phyloP scores from a whole-genome alignment of 2,329 filamentous ascomycete genomes.

The Blastomyces emzantsi region DNA sequence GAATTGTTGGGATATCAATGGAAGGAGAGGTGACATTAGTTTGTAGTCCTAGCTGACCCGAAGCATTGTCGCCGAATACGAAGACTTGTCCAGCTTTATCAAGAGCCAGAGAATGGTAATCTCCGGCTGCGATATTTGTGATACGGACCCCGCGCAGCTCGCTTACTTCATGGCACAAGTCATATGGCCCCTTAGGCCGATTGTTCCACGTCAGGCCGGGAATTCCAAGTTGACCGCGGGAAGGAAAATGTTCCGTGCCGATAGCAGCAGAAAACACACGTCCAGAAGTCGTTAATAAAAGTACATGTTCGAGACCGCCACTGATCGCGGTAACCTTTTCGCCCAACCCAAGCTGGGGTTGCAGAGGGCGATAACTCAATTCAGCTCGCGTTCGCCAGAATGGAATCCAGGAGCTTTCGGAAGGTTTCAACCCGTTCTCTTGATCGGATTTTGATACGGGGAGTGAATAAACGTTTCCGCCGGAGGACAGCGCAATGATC shows the following conservation, averaged over 20 bases:
- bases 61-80: conserved; percentile 81
- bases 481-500: conserved; percentile 66
- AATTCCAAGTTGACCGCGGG: conserved; percentile 77
- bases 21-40: conserved; percentile 52
- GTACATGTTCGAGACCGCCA: conserved; percentile 73
- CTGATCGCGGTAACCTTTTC: conserved; percentile 68
- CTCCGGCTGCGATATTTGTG: conserved; percentile 68
- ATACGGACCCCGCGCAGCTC: conserved; percentile 63
- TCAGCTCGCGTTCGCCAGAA: conserved; percentile 55
- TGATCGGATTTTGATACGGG: conserved; percentile 69
- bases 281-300: conserved; percentile 75
- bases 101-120: conserved; percentile 73
- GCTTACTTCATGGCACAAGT: conserved; percentile 70
- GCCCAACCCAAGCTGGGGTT: conserved; percentile 56
- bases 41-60: conserved; percentile 84
- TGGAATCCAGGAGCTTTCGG: conserved; percentile 62
- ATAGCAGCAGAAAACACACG: conserved; percentile 84
- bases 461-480: conserved; percentile 74
- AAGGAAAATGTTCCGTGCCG: conserved; percentile 67
- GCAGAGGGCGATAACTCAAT: conserved; percentile 64
- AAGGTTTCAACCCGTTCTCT: conserved; percentile 50
- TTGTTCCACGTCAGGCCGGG: conserved; percentile 73
- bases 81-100: conserved; percentile 71
- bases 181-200: conserved; percentile 66
- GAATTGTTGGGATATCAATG: conserved; percentile 59